phyloP scores from a whole-genome alignment of 495 filamentous ascomycete genomes.

The Extremus antarcticus region DNA sequence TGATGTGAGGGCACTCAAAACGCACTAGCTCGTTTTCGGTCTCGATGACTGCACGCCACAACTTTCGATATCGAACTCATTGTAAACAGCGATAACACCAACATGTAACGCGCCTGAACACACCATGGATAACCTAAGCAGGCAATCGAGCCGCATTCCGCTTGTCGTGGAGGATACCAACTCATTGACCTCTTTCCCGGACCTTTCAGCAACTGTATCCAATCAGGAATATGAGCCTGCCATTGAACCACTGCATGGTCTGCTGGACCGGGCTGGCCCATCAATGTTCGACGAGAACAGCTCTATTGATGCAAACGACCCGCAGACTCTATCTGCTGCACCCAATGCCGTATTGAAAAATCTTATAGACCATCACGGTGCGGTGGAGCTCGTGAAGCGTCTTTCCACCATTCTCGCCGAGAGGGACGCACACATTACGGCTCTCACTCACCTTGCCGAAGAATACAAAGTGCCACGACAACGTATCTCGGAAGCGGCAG shows the following conservation, averaged over 20 bases:
- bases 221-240: background rate
- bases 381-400: conserved; percentile 5
- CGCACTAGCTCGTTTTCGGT: background rate
- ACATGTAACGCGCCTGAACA: background rate
- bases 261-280: conserved; percentile 10
- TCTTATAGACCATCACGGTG: conserved; percentile 13
- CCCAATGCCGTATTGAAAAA: conserved; percentile 3
- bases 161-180: conserved; percentile 1
- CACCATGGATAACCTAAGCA: conserved; percentile 10
- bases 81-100: background rate
- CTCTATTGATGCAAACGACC: background rate
- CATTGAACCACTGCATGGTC: conserved; percentile 1
- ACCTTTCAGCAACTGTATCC: background rate
- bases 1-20: no score
- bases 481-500: conserved; percentile 8
- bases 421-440: conserved; percentile 19
- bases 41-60: background rate
- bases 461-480: conserved; percentile 13
- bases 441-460: conserved; percentile 16
- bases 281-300: conserved; percentile 15
- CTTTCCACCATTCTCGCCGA: conserved; percentile 14
- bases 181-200: conserved; percentile 16
- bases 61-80: background rate
- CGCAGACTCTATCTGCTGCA: conserved; percentile 12
- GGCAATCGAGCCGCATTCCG: conserved; percentile 9